Evolutionary conservation across 2,329 filamentous ascomycete species (phyloP), one percentile per base, ranked within the genome.

Genomic region (Penicillium fuscoglaucum): DNA sequence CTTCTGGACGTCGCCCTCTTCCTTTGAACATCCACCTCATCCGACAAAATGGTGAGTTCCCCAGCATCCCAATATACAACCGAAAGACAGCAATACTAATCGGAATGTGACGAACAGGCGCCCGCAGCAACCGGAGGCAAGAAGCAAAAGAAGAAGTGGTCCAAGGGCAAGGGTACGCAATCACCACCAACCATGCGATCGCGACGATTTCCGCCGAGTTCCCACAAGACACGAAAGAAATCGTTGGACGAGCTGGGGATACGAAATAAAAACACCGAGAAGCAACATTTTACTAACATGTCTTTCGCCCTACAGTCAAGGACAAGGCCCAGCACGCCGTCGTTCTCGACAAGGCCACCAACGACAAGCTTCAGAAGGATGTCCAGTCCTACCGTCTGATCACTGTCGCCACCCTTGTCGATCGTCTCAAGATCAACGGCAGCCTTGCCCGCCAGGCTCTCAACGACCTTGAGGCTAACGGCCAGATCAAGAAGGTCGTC

Each of bases 311-410:
- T 67, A 84, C 80, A 92, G 95, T 99, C 86, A 99, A 99, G 95
- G 95, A 99, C 88, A 99, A 99, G 93, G 93, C 95, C 83, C 90
- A 98, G 82, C 95, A 99, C 88, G 91, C 78, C 82, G 95, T 99
- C 82, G 86, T 98, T 78, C 91, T 99, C 83, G 95, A 99, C 87
- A 99, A 99, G 89, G 79, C 85, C 83, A 96, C 90, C 78, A 90
- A 90, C 72, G 95, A 99, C 84, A 96, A 96, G 87, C 92, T 99
- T 81, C 90, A 96, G 87, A 99, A 99, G 87, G 95, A 99, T 87
- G 96, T 99, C 75, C 95, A 98, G 83, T 97, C 95, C 68, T 99
- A 98, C 90, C 92, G 95, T 78, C 92, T 99, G 81, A 92, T 99
- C 84, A 98, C 95, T 78, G 90, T 98, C 76, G 93, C 95, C 76